Evolutionary conservation across 2,329 filamentous ascomycete genomes (phyloP).

Genomic region (Penicillium sp.): DNA sequence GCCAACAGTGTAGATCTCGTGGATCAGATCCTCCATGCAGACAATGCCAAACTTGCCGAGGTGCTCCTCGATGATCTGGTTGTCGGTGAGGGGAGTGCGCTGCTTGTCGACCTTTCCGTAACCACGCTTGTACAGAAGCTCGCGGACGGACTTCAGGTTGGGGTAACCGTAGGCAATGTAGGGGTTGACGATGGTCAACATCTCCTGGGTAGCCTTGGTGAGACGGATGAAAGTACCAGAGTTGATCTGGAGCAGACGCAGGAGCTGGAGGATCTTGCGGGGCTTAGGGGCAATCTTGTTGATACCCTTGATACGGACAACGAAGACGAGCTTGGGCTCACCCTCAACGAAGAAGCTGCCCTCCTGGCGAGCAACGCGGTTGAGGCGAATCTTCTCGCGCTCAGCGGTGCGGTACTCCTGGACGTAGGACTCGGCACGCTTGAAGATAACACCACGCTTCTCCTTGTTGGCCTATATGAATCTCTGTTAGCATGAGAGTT

Average conservation of each 20-base stretch:
- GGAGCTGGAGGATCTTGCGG: constrained; percentile 99
- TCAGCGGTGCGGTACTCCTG: constrained; percentile 98
- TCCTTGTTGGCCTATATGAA: constrained; percentile 83
- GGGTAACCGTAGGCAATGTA: constrained; percentile 99
- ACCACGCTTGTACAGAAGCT: constrained; percentile 99
- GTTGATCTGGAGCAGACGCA: constrained; percentile 99
- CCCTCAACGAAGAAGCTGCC: constrained; percentile 93
- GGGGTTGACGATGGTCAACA: constrained; percentile 97
- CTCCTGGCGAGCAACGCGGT: constrained; percentile 84
- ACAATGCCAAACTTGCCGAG: constrained; percentile 98
- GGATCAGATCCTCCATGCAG: constrained; percentile 98
- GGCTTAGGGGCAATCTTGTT: constrained; percentile 99
- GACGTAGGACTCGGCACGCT: constrained; percentile 99
- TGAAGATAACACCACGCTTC: constrained; percentile 99
- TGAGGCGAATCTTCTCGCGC: constrained; percentile 96
- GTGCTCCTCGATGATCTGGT: constrained; percentile 93
- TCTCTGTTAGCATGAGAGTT: constrained; percentile 30
- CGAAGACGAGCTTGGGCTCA: constrained; percentile 95
- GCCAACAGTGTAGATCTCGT: constrained; percentile 98
- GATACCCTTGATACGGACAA: constrained; percentile 99
- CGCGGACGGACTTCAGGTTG: constrained; percentile 98
- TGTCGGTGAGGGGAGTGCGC: constrained; percentile 93
- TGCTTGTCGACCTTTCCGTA: constrained; percentile 99
- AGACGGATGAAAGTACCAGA: constrained; percentile 97
- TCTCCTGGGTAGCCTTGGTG: constrained; percentile 96